Evolutionary conservation across 2,329 filamentous ascomycete genomes (phyloP).

Genomic region (Bertia moriformis): DNA sequence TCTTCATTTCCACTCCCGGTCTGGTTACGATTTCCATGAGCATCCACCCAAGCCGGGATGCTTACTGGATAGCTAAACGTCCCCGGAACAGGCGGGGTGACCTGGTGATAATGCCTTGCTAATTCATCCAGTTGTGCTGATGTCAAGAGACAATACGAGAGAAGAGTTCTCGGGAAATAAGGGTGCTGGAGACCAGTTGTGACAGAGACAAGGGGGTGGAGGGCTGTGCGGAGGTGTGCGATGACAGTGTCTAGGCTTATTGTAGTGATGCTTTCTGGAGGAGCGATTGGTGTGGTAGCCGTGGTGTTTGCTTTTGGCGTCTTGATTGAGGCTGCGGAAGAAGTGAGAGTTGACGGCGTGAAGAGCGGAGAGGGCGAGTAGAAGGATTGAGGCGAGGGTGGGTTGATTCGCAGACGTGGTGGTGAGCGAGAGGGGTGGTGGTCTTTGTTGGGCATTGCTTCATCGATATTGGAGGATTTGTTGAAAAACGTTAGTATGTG

Average conservation of each 20-base stretch:
- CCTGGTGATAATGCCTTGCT: constrained; percentile 23
- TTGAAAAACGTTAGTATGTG: not conserved
- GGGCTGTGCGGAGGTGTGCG: constrained; percentile 12
- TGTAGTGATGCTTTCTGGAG: too few species aligned
- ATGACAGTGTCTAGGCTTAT: constrained; percentile 5
- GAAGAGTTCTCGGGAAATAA: constrained; percentile 17
- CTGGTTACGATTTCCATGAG: too few species aligned
- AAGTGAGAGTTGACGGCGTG: not conserved
- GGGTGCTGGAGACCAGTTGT: constrained; percentile 17
- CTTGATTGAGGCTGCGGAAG: not conserved
- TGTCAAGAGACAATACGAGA: constrained; percentile 23
- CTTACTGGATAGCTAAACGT: constrained; percentile 17
- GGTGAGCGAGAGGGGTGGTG: too few species aligned
- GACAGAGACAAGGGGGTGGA: constrained; percentile 19
- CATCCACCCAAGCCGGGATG: constrained; percentile 4
- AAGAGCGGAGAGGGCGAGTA: not conserved
- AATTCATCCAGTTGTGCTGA: constrained; percentile 21
- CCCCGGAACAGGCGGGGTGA: constrained; percentile 14
- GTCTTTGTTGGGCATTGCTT: too few species aligned
- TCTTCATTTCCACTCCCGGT: too few species aligned
- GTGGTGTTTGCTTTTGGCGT: not conserved
- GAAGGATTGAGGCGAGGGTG: not conserved
- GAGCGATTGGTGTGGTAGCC: too few species aligned
- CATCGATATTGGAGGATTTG: too few species aligned
- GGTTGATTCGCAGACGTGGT: not conserved